Base-by-base conservation (phyloP, 1,284 basidiomycete species). In the Phaffia rhodozyma region DNA sequence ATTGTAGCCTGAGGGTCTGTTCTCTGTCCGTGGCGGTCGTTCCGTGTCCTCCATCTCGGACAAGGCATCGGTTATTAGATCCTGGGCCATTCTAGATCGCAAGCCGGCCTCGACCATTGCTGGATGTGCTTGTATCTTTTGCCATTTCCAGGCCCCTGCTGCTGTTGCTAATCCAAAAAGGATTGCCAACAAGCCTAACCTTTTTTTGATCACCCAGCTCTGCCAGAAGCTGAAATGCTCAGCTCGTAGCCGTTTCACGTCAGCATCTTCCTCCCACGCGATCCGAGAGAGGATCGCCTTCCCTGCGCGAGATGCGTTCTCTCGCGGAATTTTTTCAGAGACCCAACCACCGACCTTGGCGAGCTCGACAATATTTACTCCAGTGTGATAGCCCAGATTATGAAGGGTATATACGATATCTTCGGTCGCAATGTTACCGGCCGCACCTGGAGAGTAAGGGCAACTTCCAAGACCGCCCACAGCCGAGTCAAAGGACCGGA, bases 401-500 rank as follows among this genome's bases (percentile, higher is more conserved):
- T 84, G 82, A 5, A 97, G 79, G 0, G 88, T 87, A 69, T 94
- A 91, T 3, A 96, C 79, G 0, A 94, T 84, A 69, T 92, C 90
- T 72, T 94, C 91, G 0, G 90, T 93, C 0, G 89, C 86, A 30
- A 92, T 87, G 70, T 93, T 93, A n/a, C 91, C 91, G 0, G 89
- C 92, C 5, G 91, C 91, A 1, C 92, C 92, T 0, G 93, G 93
- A 0, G 91, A 91, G 75, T 92, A 97, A 1, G 93, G 92, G 71
- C 93, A 97, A 18, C 92, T 91, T 1, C 93, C 93, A 0, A 97
- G 82, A 0, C 92, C 91, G 5, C 85, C 89, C 5, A 96, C 83
- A 1, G 87, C 86, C 4, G 77, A 71, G 67, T 81, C 79, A 27
- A 80, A 74, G 1, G 77, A 77, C 3, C 69, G 63, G 3, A 93